These are phyloP conservation scores for Blastobotrys muscicola DNA, from an alignment of 805 yeast genomes.

Conservation along the genomic window DNA sequence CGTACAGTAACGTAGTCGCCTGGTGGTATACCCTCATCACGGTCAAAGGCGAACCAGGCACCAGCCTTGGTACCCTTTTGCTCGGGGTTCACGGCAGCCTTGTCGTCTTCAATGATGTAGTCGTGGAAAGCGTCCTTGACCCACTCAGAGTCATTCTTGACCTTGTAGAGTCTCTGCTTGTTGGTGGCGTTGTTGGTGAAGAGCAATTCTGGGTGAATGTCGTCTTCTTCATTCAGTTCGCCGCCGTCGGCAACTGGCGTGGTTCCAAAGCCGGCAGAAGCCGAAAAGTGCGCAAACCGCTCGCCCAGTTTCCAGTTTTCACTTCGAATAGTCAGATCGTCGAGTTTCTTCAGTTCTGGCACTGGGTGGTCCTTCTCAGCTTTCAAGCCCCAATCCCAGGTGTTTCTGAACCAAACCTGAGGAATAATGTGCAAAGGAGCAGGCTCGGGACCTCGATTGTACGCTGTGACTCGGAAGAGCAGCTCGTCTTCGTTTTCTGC, in stretches of 20 bases:
- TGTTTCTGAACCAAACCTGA: constrained; percentile 74
- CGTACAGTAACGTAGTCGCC: constrained; percentile 82
- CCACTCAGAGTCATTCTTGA: constrained; percentile 47
- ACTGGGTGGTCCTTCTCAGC: constrained; percentile 31
- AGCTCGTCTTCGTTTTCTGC: constrained; percentile 73
- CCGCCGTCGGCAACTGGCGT: constrained; percentile 27
- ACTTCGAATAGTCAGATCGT: constrained; percentile 40
- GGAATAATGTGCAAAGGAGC: constrained; percentile 89
- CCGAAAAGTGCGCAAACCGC: constrained; percentile 61
- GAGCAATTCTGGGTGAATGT: constrained; percentile 64
- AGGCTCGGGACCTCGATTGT: constrained; percentile 68
- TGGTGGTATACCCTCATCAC: constrained; percentile 69
- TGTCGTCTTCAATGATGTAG: constrained; percentile 51
- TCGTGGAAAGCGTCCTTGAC: constrained; percentile 92
- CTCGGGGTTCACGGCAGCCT: constrained; percentile 60
- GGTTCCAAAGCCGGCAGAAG: constrained; percentile 62
- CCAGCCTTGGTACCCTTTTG: constrained; percentile 70
- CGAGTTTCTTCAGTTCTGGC: constrained; percentile 25
- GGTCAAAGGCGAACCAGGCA: constrained; percentile 75
- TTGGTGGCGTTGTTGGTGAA: constrained; percentile 91
- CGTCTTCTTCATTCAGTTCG: constrained; percentile 24
- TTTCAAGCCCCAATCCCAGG: constrained; percentile 86
- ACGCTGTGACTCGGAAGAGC: constrained; percentile 77
- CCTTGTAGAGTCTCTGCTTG: constrained; percentile 50
- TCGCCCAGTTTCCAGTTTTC: constrained; percentile 63